phyloP scores from a whole-genome alignment of 1,284 basidiomycete genomes.

The Cryptococcus amylolentus region DNA sequence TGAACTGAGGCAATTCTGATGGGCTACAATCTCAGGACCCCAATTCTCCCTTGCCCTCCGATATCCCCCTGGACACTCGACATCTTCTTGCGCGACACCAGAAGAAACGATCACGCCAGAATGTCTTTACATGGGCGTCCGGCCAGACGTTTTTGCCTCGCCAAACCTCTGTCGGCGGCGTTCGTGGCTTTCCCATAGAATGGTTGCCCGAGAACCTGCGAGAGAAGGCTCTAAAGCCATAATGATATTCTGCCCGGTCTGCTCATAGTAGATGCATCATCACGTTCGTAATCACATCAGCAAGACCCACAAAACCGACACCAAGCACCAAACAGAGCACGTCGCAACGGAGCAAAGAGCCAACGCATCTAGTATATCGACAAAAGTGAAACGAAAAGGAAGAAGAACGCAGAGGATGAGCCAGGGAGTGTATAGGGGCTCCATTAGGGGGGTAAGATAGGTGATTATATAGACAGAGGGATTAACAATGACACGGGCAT shows the following conservation, averaged over 20 bases:
- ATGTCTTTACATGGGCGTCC: conserved; percentile 55
- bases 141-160: conserved; percentile 17
- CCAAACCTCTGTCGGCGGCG: conserved; percentile 49
- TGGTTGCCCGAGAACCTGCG: conserved; percentile 56
- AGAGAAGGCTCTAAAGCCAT: conserved; percentile 6
- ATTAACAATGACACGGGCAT: background rate
- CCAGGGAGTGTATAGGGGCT: background rate
- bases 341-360: background rate
- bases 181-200: conserved; percentile 73
- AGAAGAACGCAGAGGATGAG: background rate
- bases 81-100: conserved; percentile 66
- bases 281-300: background rate
- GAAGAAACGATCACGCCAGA: conserved; percentile 61
- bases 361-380: background rate
- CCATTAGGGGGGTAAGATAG: background rate
- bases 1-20: background rate
- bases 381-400: background rate
- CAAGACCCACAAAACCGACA: background rate
- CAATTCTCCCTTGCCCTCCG: conserved; percentile 56
- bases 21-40: conserved; percentile 49
- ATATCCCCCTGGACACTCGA: conserved; percentile 70
- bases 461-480: background rate
- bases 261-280: background rate
- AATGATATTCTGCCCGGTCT: background rate
- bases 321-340: background rate